Percentiles rank a stretch among this genome's conserved stretches.
phyloP scores from a whole-genome alignment of 192 early-diverging fungal genomes.

The Coemansia sp. region DNA sequence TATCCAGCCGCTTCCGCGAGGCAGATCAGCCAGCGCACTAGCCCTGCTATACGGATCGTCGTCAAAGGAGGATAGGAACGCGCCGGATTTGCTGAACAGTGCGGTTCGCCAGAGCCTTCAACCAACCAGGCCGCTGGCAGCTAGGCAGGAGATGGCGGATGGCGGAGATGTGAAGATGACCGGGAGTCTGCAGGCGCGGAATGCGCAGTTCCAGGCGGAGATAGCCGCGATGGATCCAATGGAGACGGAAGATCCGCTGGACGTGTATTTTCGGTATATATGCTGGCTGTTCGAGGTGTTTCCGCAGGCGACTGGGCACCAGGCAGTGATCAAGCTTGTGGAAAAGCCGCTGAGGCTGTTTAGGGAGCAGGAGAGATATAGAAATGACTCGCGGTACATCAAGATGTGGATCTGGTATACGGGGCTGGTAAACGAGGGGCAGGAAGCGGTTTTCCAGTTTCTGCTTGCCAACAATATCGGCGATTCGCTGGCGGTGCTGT shows the following conservation, averaged over 20 bases:
- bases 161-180: slow-evolving; percentile 11
- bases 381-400: slow-evolving; percentile 59
- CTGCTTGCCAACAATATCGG: slow-evolving; percentile 73
- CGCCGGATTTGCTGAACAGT: background rate
- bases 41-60: slow-evolving; percentile 31
- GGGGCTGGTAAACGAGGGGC: slow-evolving; percentile 44
- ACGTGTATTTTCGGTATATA: slow-evolving; percentile 59
- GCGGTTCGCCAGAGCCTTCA: slow-evolving; percentile 20
- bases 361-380: slow-evolving; percentile 56
- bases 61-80: background rate
- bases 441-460: slow-evolving; percentile 73
- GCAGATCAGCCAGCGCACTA: slow-evolving; percentile 60
- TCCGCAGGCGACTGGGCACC: slow-evolving; percentile 57
- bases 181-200: slow-evolving; percentile 28
- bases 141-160: background rate
- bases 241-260: slow-evolving; percentile 57
- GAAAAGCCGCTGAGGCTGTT: slow-evolving; percentile 53
- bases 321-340: slow-evolving; percentile 54
- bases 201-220: slow-evolving; percentile 40
- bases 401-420: slow-evolving; percentile 64
- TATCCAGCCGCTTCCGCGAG: slow-evolving; percentile 63
- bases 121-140: slow-evolving; percentile 10
- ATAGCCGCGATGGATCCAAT: slow-evolving; percentile 27
- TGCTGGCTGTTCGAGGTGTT: slow-evolving; percentile 63
- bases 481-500: slow-evolving; percentile 59